Evolutionary conservation across 139 green algal species (phyloP), one percentile per base, ranked within the genome.

Genomic region (Yamagishiella unicocca): DNA sequence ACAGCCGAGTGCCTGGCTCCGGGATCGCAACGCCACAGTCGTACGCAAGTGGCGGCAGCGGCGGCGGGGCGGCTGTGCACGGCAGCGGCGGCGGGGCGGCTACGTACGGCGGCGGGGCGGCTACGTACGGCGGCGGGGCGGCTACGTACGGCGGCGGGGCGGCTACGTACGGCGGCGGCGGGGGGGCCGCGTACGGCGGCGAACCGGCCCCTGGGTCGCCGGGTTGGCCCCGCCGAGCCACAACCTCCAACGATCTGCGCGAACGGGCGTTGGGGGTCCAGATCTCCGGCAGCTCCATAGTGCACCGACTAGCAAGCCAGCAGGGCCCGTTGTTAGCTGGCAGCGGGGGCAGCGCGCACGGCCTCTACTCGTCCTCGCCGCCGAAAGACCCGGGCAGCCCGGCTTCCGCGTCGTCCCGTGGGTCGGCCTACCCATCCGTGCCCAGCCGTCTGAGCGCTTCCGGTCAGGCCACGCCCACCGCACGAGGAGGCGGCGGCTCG

Each of bases 371-470:
- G 2, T 55, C 58, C 2, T 85, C 79, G 21, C 79, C 79, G 31
- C 79, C 79, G 1, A 10, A n/a, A 14, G 79, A 85, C 27, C 74
- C 46, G 6, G 79, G 61, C 79, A 85, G 79, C 42, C 61, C 79
- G 17, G 35, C 35, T 3, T 71, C 53, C 8, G 22, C 37, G 31
- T 70, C 75, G 0, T 82, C 50, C 8, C 33, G 54, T 9, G 55
- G 55, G 4, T 58, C 77, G 38, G 53, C 55, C 77, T 73, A 46
- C 55, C 77, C 54, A 9, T 37, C 40, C 10, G 37, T 73, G 2
- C 77, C 77, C 29, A 84, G 77, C 58, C 77, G 77, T 9, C 77
- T 84, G 19, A 84, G 77, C 38, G 40, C 53, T 24, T 55, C 53
- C 7, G 76, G 76, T 10, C 22, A 35, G 19, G 45, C 31, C 31